Percentiles rank a stretch among this genome's conserved stretches.
Evolutionary conservation across 2,329 filamentous ascomycete species (phyloP).

Genomic region (Fusarium luffae): DNA sequence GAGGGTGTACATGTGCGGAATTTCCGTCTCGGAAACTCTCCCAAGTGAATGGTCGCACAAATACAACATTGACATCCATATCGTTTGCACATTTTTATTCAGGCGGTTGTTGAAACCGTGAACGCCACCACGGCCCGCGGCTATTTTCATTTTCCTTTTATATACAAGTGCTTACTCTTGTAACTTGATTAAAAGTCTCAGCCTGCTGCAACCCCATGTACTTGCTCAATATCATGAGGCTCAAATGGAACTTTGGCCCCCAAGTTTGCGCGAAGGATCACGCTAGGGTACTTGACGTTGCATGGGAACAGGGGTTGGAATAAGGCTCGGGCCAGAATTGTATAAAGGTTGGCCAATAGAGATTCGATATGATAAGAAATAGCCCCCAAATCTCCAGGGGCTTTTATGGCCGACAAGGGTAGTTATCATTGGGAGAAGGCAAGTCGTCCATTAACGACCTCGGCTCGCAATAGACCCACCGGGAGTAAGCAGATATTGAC

Average conservation of each 20-base stretch:
- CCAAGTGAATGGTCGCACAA: neutral
- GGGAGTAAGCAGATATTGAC: neutral
- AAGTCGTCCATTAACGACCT: neutral
- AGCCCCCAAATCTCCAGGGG: neutral
- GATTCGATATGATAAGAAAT: neutral
- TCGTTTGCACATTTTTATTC: neutral
- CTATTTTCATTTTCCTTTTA: neutral
- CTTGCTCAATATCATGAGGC: neutral
- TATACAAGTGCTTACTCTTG: slow-evolving; percentile 1
- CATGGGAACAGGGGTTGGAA: neutral
- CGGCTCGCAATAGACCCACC: neutral
- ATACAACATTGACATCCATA: neutral
- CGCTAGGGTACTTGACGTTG: neutral
- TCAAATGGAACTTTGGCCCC: neutral
- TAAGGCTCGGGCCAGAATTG: neutral
- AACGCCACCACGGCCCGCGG: neutral
- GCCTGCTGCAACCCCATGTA: neutral
- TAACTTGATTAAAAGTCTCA: neutral
- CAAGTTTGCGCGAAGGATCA: neutral
- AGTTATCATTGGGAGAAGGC: neutral
- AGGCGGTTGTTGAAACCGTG: neutral
- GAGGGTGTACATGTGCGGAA: neutral
- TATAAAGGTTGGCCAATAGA: neutral
- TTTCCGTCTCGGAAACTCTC: neutral
- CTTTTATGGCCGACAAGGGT: neutral